These are phyloP conservation scores for Tricladium varicosporioides DNA, from an alignment of 2,329 filamentous ascomycete genomes.

Conservation along the genomic window DNA sequence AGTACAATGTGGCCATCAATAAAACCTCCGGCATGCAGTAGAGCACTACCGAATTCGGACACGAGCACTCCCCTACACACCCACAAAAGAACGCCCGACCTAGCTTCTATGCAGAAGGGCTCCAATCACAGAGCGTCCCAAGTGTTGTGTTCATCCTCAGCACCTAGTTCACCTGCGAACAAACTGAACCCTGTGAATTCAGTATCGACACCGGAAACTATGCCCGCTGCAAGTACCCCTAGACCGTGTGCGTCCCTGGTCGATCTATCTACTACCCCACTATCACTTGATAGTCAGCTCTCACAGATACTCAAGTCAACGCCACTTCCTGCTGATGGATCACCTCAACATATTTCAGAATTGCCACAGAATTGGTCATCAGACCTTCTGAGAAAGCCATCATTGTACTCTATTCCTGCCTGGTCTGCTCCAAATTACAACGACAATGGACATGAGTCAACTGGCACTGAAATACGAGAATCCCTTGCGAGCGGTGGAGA, in stretches of 20 bases:
- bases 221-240: too few relatives aligned
- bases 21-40: background rate
- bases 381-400: constrained; percentile 29
- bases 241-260: too few relatives aligned
- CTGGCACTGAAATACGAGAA: background rate
- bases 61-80: background rate
- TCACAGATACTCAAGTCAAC: background rate
- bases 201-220: too few relatives aligned
- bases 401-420: constrained; percentile 27
- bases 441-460: background rate
- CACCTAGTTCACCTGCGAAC: too few relatives aligned
- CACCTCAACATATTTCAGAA: background rate
- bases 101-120: background rate
- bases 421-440: constrained; percentile 14
- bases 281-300: background rate
- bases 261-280: too few relatives aligned
- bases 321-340: background rate
- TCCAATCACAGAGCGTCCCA: background rate
- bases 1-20: background rate
- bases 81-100: background rate
- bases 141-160: background rate
- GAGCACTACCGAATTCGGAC: background rate
- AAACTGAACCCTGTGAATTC: too few relatives aligned
- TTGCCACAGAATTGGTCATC: background rate
- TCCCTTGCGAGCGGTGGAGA: background rate